A percentile compares a stretch with the other conserved stretches of the same genome.
phyloP scores from a whole-genome alignment of 2,329 filamentous ascomycete species.

The Alternaria burnsii region DNA sequence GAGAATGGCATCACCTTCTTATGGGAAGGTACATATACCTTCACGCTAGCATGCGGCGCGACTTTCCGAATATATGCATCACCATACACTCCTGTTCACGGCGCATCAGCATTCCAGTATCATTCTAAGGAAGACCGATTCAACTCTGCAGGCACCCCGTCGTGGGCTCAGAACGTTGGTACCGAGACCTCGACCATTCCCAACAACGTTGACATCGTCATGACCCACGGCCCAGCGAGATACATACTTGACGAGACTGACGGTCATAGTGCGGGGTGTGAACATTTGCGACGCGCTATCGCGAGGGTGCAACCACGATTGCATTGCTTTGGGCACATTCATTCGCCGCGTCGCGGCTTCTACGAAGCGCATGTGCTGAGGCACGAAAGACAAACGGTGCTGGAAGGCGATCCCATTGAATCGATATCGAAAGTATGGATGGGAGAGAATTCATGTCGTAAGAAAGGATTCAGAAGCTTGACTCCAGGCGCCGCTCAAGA shows the following conservation, averaged over 20 bases:
- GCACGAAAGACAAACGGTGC: constrained; percentile 27
- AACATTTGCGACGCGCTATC: constrained; percentile 61
- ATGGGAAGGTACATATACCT: constrained; percentile 59
- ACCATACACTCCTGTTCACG: constrained; percentile 62
- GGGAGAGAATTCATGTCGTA: constrained; percentile 32
- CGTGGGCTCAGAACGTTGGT: constrained; percentile 29
- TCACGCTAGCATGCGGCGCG: constrained; percentile 59
- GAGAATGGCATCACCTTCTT: constrained; percentile 60
- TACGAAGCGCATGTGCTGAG: constrained; percentile 42
- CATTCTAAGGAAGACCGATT: constrained; percentile 59
- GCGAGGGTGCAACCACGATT: constrained; percentile 57
- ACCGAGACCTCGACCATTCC: constrained; percentile 39
- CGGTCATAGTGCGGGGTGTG: constrained; percentile 60
- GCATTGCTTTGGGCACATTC: constrained; percentile 69
- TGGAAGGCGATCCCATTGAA: constrained; percentile 12
- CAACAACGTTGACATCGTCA: constrained; percentile 61
- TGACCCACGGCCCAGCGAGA: constrained; percentile 67
- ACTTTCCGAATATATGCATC: constrained; percentile 61
- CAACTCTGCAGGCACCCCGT: constrained; percentile 48
- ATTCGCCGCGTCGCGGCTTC: constrained; percentile 52
- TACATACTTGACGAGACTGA: constrained; percentile 58
- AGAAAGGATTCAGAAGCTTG: constrained; percentile 33
- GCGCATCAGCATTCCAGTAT: constrained; percentile 64
- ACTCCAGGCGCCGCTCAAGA: constrained; percentile 38
- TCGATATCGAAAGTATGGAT: constrained; percentile 29